Percentiles rank a stretch among this genome's conserved stretches.
Conservation (phyloP, 441 rosid genomes). For the Breynia disticha region DNA sequence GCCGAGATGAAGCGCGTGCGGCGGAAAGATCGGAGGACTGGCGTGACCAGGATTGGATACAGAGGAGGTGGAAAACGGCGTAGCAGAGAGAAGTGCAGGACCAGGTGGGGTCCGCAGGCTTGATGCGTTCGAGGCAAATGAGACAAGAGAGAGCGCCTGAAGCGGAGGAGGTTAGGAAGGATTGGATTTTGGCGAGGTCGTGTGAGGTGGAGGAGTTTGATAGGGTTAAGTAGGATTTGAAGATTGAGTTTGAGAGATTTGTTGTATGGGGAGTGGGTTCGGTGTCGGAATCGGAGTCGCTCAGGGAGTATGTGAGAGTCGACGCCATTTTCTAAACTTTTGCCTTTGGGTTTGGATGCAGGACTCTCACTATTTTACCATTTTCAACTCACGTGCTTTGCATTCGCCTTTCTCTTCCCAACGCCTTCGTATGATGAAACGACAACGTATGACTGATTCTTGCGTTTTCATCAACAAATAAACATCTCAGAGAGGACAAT, state of each 20-base stretch:
- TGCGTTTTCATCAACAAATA: no score
- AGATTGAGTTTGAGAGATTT: conserved; percentile 65
- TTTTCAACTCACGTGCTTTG: no score
- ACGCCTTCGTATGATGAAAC: no score
- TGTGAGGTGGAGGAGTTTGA: conserved; percentile 24
- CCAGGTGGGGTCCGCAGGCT: conserved; percentile 77
- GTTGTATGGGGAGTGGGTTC: conserved; percentile 39
- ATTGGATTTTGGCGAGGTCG: conserved; percentile 77
- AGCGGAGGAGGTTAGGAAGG: conserved; percentile 73
- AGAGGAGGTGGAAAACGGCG: conserved; percentile 71
- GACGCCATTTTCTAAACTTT: not conserved
- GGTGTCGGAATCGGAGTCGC: conserved; percentile 18
- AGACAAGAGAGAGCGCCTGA: conserved; percentile 86
- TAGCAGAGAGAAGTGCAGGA: conserved; percentile 72
- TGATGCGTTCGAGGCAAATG: conserved; percentile 87
- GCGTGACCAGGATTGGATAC: conserved; percentile 94
- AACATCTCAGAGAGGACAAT: no score
- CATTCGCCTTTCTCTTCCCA: no score
- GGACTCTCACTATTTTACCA: no score
- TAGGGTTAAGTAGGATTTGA: conserved; percentile 56
- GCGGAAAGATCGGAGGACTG: conserved; percentile 66
- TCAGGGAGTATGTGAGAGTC: conserved; percentile 5
- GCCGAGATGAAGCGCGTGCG: conserved; percentile 52
- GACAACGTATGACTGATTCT: no score
- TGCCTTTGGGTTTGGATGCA: no score